Conservation (phyloP, 257 asterid species). For the Handroanthus guayacan region DNA sequence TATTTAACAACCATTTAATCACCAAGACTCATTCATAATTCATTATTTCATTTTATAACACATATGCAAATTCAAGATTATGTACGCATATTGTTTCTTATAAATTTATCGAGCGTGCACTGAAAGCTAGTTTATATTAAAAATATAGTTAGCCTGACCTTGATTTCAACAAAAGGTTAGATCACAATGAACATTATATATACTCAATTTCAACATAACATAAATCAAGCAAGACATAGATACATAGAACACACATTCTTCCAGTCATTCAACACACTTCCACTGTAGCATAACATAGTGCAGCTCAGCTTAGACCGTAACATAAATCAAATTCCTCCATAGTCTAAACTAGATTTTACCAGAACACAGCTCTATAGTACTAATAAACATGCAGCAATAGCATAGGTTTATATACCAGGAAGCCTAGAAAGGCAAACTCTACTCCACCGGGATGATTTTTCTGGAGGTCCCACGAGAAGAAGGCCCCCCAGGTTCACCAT, state of each 20-base stretch:
- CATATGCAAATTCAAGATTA: not conserved
- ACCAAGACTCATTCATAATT: too few relatives aligned
- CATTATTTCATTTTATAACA: too few relatives aligned
- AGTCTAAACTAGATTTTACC: not conserved
- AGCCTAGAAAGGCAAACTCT: constrained; percentile 15
- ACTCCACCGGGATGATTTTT: constrained; percentile 62
- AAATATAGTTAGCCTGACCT: too few relatives aligned
- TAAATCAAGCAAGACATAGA: too few relatives aligned
- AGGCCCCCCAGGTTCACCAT: constrained; percentile 27
- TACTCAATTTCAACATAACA: too few relatives aligned
- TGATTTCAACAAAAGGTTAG: too few relatives aligned
- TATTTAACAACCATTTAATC: too few relatives aligned
- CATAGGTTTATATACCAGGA: constrained; percentile 1
- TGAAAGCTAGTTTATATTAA: too few relatives aligned
- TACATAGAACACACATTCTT: too few relatives aligned
- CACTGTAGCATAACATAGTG: not conserved
- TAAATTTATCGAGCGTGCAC: too few relatives aligned
- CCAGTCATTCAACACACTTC: not conserved
- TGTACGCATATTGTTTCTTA: too few relatives aligned
- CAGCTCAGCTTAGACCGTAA: not conserved
- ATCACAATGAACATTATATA: too few relatives aligned
- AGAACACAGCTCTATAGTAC: constrained; percentile 2
- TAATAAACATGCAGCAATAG: not conserved
- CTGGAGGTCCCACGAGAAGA: constrained; percentile 47
- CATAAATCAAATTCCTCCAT: not conserved